Conservation (phyloP, 441 rosid genomes). For the Omphalea diandra region DNA sequence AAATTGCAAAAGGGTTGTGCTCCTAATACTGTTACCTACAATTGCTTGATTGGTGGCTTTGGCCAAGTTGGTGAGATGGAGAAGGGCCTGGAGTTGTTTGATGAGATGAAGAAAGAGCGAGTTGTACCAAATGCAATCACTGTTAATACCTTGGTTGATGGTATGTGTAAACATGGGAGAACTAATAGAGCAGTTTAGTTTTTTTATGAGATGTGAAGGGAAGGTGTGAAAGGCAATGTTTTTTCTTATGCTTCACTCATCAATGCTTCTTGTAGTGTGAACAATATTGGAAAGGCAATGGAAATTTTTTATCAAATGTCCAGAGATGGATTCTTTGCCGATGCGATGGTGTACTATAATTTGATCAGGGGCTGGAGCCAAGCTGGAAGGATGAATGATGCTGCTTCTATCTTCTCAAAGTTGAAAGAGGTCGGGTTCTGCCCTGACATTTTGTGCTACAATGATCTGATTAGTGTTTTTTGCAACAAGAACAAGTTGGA, state of each 20-base stretch:
- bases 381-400: constrained; percentile 69
- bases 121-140: constrained; percentile 52
- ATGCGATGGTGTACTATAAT: constrained; percentile 56
- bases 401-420: constrained; percentile 35
- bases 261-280: constrained; percentile 51
- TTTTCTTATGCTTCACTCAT: constrained; percentile 57
- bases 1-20: constrained; percentile 39
- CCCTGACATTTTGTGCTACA: constrained; percentile 67
- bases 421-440: constrained; percentile 55
- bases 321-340: constrained; percentile 44
- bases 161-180: constrained; percentile 70
- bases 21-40: constrained; percentile 58
- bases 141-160: constrained; percentile 54
- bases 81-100: constrained; percentile 49
- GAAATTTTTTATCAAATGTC: constrained; percentile 54
- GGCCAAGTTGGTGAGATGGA: constrained; percentile 65
- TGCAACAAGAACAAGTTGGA: constrained; percentile 53
- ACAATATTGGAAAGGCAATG: constrained; percentile 58
- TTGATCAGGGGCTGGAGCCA: constrained; percentile 62
- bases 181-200: constrained; percentile 47
- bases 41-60: constrained; percentile 68
- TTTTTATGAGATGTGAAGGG: constrained; percentile 45
- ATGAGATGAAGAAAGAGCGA: constrained; percentile 54
- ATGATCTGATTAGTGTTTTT: constrained; percentile 53
- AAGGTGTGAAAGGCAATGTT: constrained; percentile 49